These are phyloP conservation scores for Exophiala lecanii-corni DNA, from an alignment of 2,329 filamentous ascomycete genomes.

Conservation along the genomic window DNA sequence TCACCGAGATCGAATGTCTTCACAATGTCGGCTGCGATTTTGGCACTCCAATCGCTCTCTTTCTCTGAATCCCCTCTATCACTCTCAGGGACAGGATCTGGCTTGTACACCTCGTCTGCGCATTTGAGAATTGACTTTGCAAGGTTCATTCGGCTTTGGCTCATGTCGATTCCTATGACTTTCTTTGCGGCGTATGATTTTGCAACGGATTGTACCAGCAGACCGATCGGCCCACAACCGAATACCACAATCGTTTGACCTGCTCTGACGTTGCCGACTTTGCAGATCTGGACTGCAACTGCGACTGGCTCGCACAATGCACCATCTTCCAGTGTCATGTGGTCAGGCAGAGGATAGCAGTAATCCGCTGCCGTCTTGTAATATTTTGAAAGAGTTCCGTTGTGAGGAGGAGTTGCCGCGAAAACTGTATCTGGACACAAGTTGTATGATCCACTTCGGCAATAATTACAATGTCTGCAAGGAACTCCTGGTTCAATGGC, in stretches of 20 bases:
- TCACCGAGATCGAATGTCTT: constrained; percentile 36
- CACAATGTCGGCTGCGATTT: constrained; percentile 31
- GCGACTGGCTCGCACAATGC: constrained; percentile 47
- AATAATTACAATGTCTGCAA: constrained; percentile 33
- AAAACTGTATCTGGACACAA: constrained; percentile 39
- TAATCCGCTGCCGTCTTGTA: constrained; percentile 37
- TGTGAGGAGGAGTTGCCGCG: constrained; percentile 32
- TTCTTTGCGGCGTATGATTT: constrained; percentile 55
- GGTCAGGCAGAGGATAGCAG: constrained; percentile 36
- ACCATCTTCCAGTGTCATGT: constrained; percentile 39
- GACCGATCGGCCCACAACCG: constrained; percentile 47
- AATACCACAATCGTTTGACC: constrained; percentile 39
- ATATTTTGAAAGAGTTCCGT: constrained; percentile 37
- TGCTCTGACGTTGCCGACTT: constrained; percentile 36
- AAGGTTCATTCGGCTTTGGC: constrained; percentile 55
- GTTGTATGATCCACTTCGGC: constrained; percentile 38
- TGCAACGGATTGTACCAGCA: constrained; percentile 57
- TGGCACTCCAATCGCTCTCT: constrained; percentile 15
- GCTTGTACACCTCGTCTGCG: constrained; percentile 48
- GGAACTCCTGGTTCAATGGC: constrained; percentile 36
- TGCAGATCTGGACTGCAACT: constrained; percentile 44
- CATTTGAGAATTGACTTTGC: constrained; percentile 6
- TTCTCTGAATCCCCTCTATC: constrained; percentile 46
- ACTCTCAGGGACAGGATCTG: constrained; percentile 57
- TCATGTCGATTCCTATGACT: constrained; percentile 59